Base-by-base conservation (phyloP, 495 filamentous ascomycete genomes). In the Tuber indicum region DNA sequence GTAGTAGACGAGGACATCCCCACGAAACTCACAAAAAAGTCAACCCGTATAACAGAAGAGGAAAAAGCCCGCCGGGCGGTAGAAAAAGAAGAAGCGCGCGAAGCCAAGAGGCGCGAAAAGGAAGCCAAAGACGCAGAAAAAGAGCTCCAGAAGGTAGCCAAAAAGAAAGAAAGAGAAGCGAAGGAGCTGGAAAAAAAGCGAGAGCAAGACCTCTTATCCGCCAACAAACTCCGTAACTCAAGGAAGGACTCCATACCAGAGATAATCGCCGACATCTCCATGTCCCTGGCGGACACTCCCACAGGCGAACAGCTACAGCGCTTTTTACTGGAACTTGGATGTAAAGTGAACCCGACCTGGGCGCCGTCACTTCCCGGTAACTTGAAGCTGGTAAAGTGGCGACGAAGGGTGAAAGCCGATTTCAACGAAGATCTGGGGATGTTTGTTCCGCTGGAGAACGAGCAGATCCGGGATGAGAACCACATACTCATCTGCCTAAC, bases 231-330 rank as follows among this genome's bases (percentile, higher is more conserved):
- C 5, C 91, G 90, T 72, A 91, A 89, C 0, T 90, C 93, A 84
- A 94, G 92, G 85, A 96, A 93, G 80, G 87, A 91, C 23, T 91
- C 92, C 0, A 88, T 88, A 0, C 88, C 87, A 1, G 93, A 97
- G 84, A 96, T 97, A 92, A 92, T 97, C n/a, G 87, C 93, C 7
- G 91, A 94, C 84, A 85, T 97, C 36, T 88, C 92, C 1, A 84
- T 81, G 12, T 86, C 86, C 16, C 83, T 96, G 12, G 84, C 86
- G 21, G 86, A 83, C 21, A 84, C 83, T 10, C 86, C 84, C 45
- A 82, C 90, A 41, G 87, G 85, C 8, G 86, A 85, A 36, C 88
- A 90, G 73, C 83, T 87, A 16, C 75, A 85, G 14, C 85, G 88
- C 70, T 88, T 90, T 74, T 87, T 92, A 75, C 83, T 86, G 21